Base-by-base conservation (phyloP, 352 stramenopile genomes). In the Phytophthora agathidicida region DNA sequence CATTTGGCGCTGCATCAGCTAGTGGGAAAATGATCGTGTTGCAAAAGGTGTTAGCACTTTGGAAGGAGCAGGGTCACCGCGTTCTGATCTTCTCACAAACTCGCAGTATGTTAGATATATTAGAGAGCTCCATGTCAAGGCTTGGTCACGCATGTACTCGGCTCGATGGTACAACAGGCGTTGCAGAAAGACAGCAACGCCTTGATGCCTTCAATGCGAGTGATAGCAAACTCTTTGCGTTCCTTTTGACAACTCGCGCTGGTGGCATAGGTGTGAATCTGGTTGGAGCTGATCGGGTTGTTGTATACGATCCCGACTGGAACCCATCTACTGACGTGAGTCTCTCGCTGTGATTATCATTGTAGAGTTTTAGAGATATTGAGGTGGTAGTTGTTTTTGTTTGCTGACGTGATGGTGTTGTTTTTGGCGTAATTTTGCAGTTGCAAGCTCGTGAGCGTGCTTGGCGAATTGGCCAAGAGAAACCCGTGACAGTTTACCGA, bases 221-320 rank as follows among this genome's bases (percentile, higher is more conserved):
- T 8, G 82, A 95, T 41, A 86, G 80, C 49, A 45, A 79, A 7
- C 71, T 94, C 2, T 94, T 94, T 51, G 74, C 89, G 9, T 94
- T 96, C 24, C 22, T 94, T 27, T 61, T 95, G 32, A 94, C 88
- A 28, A 96, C 86, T 22, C 74, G 83, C 31, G 98, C 97, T 20
- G 98, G 98, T 36, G 98, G 97, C 7, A 95, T 99, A 31, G 98
- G 98, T 5, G 78, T 99, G 28, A 98, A 98, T 45, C 74, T 99
- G 11, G 97, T 94, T 10, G 96, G 95, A 32, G 97, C 97, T 0
- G 92, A 99, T 67, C 76, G 96, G 31, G 96, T 99, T 3, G 78
- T 99, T 23, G 84, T 99, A 2, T 99, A 98, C 61, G 97, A 99
- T 72, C 97, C 97, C n/a, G 96, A 99, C 63, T 99, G 97, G 97